Evolutionary conservation across 129 eudicot genomes (phyloP).

Genomic region (Erigeron canadensis): DNA sequence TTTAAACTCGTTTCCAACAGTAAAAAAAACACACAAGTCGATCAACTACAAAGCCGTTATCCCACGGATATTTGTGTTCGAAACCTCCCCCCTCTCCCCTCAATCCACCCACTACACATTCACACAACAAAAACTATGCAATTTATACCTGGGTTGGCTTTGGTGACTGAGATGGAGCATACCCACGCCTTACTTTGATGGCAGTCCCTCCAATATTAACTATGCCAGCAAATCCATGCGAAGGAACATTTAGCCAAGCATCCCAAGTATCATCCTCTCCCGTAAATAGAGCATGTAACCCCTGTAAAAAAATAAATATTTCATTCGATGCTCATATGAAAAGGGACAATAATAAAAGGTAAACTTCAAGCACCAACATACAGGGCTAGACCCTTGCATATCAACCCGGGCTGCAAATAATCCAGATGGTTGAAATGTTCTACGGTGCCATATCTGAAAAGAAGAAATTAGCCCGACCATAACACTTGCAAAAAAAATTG

Average conservation of each 20-base stretch:
- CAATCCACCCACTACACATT: background rate
- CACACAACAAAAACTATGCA: constrained; percentile 9
- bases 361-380: constrained; percentile 36
- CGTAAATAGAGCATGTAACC: constrained; percentile 94
- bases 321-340: background rate
- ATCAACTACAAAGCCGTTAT: too few species aligned
- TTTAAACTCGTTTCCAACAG: too few species aligned
- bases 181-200: constrained; percentile 84
- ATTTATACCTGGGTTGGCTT: constrained; percentile 80
- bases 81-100: background rate
- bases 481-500: constrained; percentile 4
- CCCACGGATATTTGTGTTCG: too few species aligned
- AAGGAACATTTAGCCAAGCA: constrained; percentile 75
- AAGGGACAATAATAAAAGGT: background rate
- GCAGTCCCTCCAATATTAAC: constrained; percentile 64
- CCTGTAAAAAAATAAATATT: constrained; percentile 45
- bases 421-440: constrained; percentile 97
- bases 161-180: constrained; percentile 80
- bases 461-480: constrained; percentile 20
- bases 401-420: constrained; percentile 99
- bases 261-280: constrained; percentile 99
- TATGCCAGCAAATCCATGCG: constrained; percentile 72
- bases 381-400: constrained; percentile 94
- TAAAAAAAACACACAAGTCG: too few species aligned
- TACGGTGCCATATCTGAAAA: constrained; percentile 93